Evolutionary conservation across 305 asterid genomes (phyloP), one percentile per base, ranked within the genome.

Genomic region (Lippia alba): DNA sequence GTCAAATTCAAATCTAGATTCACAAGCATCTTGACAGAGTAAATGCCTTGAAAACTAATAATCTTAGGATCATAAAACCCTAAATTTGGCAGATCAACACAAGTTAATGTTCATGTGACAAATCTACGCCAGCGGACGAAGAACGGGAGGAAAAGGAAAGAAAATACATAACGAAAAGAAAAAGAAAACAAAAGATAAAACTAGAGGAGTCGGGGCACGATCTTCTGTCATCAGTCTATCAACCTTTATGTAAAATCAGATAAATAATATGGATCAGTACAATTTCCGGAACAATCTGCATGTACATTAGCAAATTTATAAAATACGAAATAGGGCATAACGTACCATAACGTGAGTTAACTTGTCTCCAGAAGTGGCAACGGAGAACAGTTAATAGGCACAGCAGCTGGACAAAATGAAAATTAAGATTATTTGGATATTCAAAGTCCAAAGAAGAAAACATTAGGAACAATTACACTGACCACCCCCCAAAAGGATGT

Each of bases 331-430:
- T 18, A 46, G 51, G 68, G 6, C 80, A 48, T 80, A 24, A 24
- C 30, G 30, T 24, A 79, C 86, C 82, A 8, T 60, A 10, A n/a
- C 48, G 57, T 24, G 66, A 20, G 63, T 84, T 77, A 88, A 77
- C 66, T 81, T 56, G 88, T 74, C 76, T 86, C 96, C 54, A 82
- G 48, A 0, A 84, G 74, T 20, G 94, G 83, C 71, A 80, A 49
- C 16, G 89, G 90, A 48, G 78, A 71, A 69, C 70, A 69, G 80
- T 81, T 82, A 50, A 69, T 70, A 67, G 83, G 81, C 48, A 61
- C 36, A 67, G 15, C 61, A 55, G 89, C 96, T 88, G 41, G 41
- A 80, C 32, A 54, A 49, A 64, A 56, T 61, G 61, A 57, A 48
- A 54, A 76, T 24, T 24, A 40, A 19, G 12, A 33, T 20, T 40